These are phyloP conservation scores for Diaporthe australafricana DNA, from an alignment of 2,329 filamentous ascomycete species.

Conservation along the genomic window DNA sequence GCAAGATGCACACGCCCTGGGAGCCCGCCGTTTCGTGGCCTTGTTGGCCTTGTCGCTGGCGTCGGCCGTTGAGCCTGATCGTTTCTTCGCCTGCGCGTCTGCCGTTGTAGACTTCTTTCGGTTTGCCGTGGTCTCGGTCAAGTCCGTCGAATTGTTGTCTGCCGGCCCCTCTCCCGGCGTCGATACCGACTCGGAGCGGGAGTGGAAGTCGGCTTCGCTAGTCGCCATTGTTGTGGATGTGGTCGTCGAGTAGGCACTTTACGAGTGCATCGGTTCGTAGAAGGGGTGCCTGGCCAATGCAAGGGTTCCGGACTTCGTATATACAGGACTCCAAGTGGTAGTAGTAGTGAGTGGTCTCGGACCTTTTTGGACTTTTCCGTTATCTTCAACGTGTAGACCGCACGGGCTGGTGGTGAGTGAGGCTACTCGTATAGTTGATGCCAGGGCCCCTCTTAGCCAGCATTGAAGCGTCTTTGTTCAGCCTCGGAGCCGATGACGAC, in stretches of 20 bases:
- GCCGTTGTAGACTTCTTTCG: not conserved
- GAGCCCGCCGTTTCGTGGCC: conserved; percentile 82
- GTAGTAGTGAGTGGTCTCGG: not conserved
- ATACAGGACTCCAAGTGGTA: not conserved
- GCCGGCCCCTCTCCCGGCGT: not conserved
- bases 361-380: not conserved
- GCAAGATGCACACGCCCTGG: conserved; percentile 90
- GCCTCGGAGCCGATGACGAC: conserved; percentile 22
- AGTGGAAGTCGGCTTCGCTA: conserved; percentile 2
- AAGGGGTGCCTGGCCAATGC: not conserved
- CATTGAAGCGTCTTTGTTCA: conserved; percentile 27
- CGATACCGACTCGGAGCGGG: conserved; percentile 16
- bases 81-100: conserved; percentile 43
- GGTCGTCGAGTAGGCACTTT: not conserved
- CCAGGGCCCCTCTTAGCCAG: conserved; percentile 19
- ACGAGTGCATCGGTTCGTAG: conserved; percentile 9
- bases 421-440: conserved; percentile 5
- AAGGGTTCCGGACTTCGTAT: not conserved
- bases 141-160: conserved; percentile 11
- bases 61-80: conserved; percentile 46
- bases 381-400: not conserved
- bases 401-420: not conserved
- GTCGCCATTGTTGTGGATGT: conserved; percentile 5
- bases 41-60: conserved; percentile 55
- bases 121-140: not conserved